Evolutionary conservation across 1,284 basidiomycete genomes (phyloP), one percentile per base, ranked within the genome.

Genomic region (Pyrrhoderma noxium): DNA sequence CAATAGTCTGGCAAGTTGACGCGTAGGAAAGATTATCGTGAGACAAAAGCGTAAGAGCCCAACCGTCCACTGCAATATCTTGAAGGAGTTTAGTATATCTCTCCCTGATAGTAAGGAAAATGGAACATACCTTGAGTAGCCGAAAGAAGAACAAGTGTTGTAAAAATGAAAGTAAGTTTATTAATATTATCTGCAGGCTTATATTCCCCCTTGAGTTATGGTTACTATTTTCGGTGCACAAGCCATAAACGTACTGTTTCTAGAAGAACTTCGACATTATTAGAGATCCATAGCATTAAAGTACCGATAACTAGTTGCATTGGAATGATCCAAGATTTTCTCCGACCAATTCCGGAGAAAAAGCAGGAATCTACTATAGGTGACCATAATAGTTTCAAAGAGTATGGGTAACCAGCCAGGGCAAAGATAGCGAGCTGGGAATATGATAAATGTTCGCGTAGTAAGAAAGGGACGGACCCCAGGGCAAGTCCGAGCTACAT

Each of bases 61-160:
- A 99, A 38, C 93, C 95, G 63, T 99, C 95, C 16, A 99, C 95
- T 44, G 95, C 95, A 57, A 98, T 98, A 66, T 99, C 95, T 90
- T 56, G 5, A 31, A 31, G 27, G 27, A 31, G 27, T 5, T 31
- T 5, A 41, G 40, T 14, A 7, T 8, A 18, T 5, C 4, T 40
- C n/a, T 47, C 39, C 19, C 42, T 8, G 50, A 45, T 21, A 27
- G 23, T 31, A 21, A 31, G 42, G 22, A 31, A 31, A 11, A 31
- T 31, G 39, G 18, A 37, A 64, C 74, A 49, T 60, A 86, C 91
- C 92, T 80, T 99, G 96, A 0, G 96, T 99, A 4, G 96, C 96
- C 14, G 96, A 95, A 59, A 99, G 89, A 56, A 94, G 80, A 41
- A 98, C 94, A 37, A 99, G 80, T 5, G 82, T 78, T 14, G 93